Base-by-base conservation (phyloP, 2,329 filamentous ascomycete species). In the Xylaria multiplex region DNA sequence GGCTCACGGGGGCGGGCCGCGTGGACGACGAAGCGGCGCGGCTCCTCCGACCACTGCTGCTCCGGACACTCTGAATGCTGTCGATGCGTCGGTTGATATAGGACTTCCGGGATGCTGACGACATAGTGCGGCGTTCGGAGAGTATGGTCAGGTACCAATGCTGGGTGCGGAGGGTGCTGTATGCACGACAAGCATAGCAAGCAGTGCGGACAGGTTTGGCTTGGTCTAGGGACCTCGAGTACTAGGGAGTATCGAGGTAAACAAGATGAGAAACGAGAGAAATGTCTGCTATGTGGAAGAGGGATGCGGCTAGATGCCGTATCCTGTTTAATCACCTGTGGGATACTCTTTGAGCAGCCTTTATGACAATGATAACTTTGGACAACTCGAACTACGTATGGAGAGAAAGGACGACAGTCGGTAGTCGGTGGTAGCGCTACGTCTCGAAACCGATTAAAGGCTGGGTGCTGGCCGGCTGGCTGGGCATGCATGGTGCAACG, bases 1-100 rank as follows among this genome's bases (percentile, higher is more conserved):
- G 84, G 72, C 84, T 85, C 70, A 90, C 83, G 60, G 82, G 78
- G 58, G 81, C 76, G 55, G 81, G 77, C 67, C 83, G 81, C 53
- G 81, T 78, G 69, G 79, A 81, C 42, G 63, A 64, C 42, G 63
- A 64, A 40, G 77, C 74, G 9, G 81, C 77, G 69, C 85, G 81
- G 64, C 80, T 79, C 54, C 75, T 73, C 72, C 80, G 73, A 67
- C 78, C 73, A 77, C 78, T 75, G 72, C 81, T 62, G 62, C 69
- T 77, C 75, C 83, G 77, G 83, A 84, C 68, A 79, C 79, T 70
- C 81, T 83, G 70, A 84, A 86, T 52, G 80, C 79, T 68, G 82
- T 81, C 74, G 85, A 87, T 85, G 86, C 87, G 76, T 59, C 71
- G 69, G 42, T 68, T 66, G 45, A 71, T 61, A 24, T 71, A 69